Percentiles rank a stretch among this genome's conserved stretches.
Conservation (phyloP, 495 filamentous ascomycete genomes). For the Trichoderma parareesei region DNA sequence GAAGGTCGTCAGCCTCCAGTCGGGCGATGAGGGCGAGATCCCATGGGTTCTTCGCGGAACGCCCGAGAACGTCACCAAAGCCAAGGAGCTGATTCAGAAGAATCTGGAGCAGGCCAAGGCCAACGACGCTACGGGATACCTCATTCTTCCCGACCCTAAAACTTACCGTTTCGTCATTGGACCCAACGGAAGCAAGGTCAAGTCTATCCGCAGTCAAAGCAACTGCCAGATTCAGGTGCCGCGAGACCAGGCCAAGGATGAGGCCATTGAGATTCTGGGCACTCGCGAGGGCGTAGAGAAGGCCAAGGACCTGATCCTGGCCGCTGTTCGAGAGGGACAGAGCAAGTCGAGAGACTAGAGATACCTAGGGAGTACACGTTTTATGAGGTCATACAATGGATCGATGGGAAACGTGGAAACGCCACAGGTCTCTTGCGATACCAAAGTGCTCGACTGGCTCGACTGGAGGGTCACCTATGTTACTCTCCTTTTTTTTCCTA, state of each 20-base stretch:
- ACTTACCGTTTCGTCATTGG: constrained; percentile 89
- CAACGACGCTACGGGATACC: constrained; percentile 69
- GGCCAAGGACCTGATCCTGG: constrained; percentile 81
- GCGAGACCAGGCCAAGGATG: constrained; percentile 62
- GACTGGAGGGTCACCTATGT: not conserved
- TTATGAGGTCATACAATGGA: not conserved
- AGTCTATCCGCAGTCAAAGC: constrained; percentile 82
- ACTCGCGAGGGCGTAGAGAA: constrained; percentile 72
- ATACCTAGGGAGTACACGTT: not conserved
- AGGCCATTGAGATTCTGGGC: constrained; percentile 85
- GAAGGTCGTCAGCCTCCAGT: constrained; percentile 59
- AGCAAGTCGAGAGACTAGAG: constrained; percentile 12
- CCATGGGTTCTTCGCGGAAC: constrained; percentile 85
- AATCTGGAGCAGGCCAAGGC: constrained; percentile 65
- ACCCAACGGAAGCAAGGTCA: constrained; percentile 81
- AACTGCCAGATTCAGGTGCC: constrained; percentile 90
- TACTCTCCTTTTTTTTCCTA: not conserved
- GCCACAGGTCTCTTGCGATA: not conserved
- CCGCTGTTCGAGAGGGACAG: constrained; percentile 56
- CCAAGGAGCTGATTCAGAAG: constrained; percentile 58
- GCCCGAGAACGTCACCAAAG: constrained; percentile 66
- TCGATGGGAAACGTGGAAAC: not conserved
- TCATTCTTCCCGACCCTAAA: constrained; percentile 80
- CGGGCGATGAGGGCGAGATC: constrained; percentile 61
- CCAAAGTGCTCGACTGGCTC: not conserved